Conservation (phyloP, 441 rosid species). For the Eruca vesicaria region DNA sequence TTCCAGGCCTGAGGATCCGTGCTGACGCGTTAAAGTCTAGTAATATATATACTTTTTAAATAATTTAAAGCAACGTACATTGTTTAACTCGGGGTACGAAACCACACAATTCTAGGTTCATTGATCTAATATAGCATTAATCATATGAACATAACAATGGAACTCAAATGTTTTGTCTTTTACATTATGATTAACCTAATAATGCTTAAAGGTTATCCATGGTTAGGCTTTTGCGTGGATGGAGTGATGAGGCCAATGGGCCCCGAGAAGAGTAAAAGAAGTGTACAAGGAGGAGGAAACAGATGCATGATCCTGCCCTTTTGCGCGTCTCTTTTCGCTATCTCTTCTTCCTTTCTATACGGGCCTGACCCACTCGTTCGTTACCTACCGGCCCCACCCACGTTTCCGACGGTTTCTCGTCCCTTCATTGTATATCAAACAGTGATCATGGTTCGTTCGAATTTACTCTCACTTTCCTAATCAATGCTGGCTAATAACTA, state of each 20-base stretch:
- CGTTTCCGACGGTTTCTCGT: conserved; percentile 17
- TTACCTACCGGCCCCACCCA: conserved; percentile 23
- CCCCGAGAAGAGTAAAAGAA: conserved; percentile 30
- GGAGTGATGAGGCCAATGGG: conserved; percentile 7
- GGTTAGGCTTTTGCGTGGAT: not conserved
- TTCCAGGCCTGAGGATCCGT: no score
- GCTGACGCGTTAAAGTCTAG: no score
- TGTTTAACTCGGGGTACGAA: not conserved
- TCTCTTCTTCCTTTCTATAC: not conserved
- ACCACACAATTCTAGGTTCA: not conserved
- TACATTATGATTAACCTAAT: not conserved
- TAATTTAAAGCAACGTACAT: not conserved
- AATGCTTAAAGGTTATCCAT: not conserved
- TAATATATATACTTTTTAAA: no score
- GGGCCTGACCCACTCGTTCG: conserved; percentile 18
- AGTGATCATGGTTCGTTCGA: not conserved
- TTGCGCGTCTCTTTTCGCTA: not conserved
- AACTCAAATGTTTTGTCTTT: conserved; percentile 10
- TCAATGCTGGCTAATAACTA: not conserved
- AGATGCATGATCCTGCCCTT: conserved; percentile 30
- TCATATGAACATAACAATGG: not conserved
- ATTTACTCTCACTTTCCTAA: not conserved
- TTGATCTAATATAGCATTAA: not conserved
- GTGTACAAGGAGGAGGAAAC: conserved; percentile 35
- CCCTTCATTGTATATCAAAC: not conserved